These are phyloP conservation scores for Apiospora sp. DNA, from an alignment of 2,329 filamentous ascomycete species.

Conservation along the genomic window DNA sequence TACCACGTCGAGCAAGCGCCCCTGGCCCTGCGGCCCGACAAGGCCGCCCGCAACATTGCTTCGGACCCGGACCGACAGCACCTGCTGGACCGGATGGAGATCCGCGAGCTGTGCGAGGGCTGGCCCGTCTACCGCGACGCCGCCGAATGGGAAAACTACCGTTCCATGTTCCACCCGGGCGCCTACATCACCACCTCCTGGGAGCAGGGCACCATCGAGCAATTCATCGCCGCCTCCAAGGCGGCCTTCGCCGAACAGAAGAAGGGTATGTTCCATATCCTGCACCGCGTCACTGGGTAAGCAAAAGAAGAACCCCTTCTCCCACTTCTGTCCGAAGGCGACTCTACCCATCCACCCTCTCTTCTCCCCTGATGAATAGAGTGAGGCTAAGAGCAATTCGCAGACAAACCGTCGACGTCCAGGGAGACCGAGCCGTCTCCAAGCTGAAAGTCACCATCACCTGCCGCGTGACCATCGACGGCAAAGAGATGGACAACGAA, in stretches of 20 bases:
- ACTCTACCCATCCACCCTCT: too few species aligned
- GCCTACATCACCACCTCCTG: conserved; percentile 60
- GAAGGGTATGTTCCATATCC: conserved; percentile 50
- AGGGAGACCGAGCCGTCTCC: conserved; percentile 51
- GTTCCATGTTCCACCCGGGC: conserved; percentile 56
- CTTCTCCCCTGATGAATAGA: not conserved
- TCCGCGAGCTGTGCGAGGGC: not conserved
- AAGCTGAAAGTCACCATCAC: conserved; percentile 61
- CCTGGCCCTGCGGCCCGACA: not conserved
- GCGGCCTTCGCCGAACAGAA: conserved; percentile 44
- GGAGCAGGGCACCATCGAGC: conserved; percentile 50
- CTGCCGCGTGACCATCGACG: conserved; percentile 53
- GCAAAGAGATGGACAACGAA: conserved; percentile 53
- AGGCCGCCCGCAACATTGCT: not conserved
- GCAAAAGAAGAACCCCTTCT: too few species aligned
- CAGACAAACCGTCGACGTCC: conserved; percentile 39
- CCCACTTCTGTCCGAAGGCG: too few species aligned
- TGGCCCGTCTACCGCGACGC: conserved; percentile 44
- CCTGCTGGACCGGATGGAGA: not conserved
- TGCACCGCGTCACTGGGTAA: conserved; percentile 48
- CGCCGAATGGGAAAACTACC: conserved; percentile 61
- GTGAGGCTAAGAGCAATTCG: not conserved
- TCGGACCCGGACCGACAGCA: not conserved
- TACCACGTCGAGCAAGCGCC: conserved; percentile 6
- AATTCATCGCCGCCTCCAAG: conserved; percentile 50